phyloP scores from a whole-genome alignment of 2,329 filamentous ascomycete genomes.

The Ceratocystis harringtonii region DNA sequence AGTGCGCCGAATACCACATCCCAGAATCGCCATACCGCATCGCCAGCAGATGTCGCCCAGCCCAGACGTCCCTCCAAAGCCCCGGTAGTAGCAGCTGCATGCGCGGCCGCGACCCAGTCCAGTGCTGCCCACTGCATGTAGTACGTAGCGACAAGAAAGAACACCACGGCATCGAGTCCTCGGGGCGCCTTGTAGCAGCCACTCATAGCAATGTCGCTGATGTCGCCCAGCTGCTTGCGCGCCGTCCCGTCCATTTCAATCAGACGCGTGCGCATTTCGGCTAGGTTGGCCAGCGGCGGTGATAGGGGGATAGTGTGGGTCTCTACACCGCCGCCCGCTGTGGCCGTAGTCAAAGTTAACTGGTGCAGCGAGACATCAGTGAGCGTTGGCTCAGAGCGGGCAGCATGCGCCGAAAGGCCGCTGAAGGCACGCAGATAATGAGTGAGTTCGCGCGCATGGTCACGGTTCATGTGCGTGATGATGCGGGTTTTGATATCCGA shows the following conservation, averaged over 20 bases:
- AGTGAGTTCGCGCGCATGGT: slow-evolving; percentile 59
- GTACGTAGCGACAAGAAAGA: slow-evolving; percentile 40
- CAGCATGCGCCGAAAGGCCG: neutral
- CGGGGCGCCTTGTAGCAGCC: slow-evolving; percentile 28
- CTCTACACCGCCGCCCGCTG: slow-evolving; percentile 24
- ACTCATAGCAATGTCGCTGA: slow-evolving; percentile 33
- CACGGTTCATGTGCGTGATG: slow-evolving; percentile 73
- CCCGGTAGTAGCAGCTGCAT: neutral
- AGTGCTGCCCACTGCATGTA: slow-evolving; percentile 25
- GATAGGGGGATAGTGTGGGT: slow-evolving; percentile 44
- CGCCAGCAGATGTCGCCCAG: slow-evolving; percentile 35
- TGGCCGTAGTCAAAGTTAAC: slow-evolving; percentile 45
- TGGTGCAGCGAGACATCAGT: slow-evolving; percentile 29
- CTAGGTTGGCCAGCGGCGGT: slow-evolving; percentile 53
- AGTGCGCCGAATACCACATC: slow-evolving; percentile 35
- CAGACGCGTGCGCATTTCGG: slow-evolving; percentile 53
- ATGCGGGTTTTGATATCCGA: slow-evolving; percentile 26
- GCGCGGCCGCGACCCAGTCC: neutral
- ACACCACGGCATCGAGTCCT: slow-evolving; percentile 21
- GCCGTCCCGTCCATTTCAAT: slow-evolving; percentile 52
- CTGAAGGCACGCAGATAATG: slow-evolving; percentile 37
- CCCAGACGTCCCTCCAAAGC: neutral
- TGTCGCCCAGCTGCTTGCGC: slow-evolving; percentile 44
- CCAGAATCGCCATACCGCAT: slow-evolving; percentile 34
- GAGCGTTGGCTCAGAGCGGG: neutral